These are phyloP conservation scores for Auxenochlorella pyrenoidosa DNA, from an alignment of 139 green algal species.

Conservation along the genomic window DNA sequence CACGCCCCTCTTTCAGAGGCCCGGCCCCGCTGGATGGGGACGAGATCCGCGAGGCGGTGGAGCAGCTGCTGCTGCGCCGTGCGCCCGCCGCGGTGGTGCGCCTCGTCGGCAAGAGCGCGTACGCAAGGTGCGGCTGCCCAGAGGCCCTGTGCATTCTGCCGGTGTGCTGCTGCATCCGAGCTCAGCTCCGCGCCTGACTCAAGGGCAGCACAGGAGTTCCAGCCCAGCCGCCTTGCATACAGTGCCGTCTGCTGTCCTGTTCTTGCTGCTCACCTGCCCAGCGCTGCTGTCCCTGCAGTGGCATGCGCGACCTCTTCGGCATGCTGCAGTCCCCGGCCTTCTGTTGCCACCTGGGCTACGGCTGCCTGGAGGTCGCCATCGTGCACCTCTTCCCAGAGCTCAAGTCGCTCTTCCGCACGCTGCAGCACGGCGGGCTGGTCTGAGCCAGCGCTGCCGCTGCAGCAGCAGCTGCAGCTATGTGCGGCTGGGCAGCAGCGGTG, in stretches of 20 bases:
- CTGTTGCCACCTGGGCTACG: constrained; percentile 66
- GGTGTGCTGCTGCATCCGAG: no score
- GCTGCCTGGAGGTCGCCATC: constrained; percentile 59
- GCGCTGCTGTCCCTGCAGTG: constrained; percentile 24
- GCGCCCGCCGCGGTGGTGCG: constrained; percentile 58
- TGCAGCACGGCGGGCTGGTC: constrained; percentile 44
- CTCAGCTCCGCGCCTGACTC: no score
- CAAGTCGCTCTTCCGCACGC: constrained; percentile 51
- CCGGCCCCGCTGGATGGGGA: constrained; percentile 56
- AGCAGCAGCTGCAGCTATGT: no score
- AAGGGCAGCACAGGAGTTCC: no score
- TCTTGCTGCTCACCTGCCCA: not conserved
- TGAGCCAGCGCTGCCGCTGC: no score
- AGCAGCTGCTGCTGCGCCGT: constrained; percentile 45
- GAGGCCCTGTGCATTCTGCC: no score
- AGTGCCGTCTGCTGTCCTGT: not conserved
- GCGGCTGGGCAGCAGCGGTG: no score
- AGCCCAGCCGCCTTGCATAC: not conserved
- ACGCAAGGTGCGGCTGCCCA: constrained; percentile 39
- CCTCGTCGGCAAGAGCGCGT: constrained; percentile 61
- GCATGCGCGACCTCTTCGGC: constrained; percentile 67
- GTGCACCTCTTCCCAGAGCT: constrained; percentile 73
- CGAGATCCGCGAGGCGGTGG: constrained; percentile 60
- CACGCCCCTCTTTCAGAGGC: no score
- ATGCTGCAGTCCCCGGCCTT: constrained; percentile 74